phyloP scores from a whole-genome alignment of 495 filamentous ascomycete species.

The Podospora pseudocomata region DNA sequence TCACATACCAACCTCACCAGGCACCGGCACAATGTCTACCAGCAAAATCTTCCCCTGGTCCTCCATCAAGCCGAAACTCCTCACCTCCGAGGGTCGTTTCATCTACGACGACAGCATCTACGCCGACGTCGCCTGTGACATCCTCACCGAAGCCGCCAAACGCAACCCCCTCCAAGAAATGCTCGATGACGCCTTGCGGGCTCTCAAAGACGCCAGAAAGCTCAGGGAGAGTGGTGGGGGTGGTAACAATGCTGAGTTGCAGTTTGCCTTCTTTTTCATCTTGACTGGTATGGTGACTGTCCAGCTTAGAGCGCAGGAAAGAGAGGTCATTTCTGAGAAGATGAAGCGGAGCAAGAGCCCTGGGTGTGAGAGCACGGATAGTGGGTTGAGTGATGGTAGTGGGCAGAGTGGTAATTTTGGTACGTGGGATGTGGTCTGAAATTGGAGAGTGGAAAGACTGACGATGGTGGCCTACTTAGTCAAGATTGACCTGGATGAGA shows the following conservation, averaged over 20 bases:
- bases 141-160: background rate
- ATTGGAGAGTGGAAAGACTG: background rate
- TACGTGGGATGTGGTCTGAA: background rate
- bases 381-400: background rate
- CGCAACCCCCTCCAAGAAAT: background rate
- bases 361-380: background rate
- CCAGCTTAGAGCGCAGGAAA: background rate
- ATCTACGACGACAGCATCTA: background rate
- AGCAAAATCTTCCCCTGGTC: background rate
- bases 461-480: background rate
- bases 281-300: background rate
- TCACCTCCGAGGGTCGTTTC: background rate
- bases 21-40: background rate
- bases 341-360: background rate
- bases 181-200: background rate
- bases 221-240: background rate
- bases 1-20: background rate
- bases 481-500: background rate
- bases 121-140: background rate
- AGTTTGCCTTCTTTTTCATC: background rate
- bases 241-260: background rate
- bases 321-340: background rate
- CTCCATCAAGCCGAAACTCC: background rate
- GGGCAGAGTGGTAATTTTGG: background rate
- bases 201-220: background rate